Evolutionary conservation across 805 yeast species (phyloP), one percentile per base, ranked within the genome.

Genomic region (Wickerhamiella slavikovae): DNA sequence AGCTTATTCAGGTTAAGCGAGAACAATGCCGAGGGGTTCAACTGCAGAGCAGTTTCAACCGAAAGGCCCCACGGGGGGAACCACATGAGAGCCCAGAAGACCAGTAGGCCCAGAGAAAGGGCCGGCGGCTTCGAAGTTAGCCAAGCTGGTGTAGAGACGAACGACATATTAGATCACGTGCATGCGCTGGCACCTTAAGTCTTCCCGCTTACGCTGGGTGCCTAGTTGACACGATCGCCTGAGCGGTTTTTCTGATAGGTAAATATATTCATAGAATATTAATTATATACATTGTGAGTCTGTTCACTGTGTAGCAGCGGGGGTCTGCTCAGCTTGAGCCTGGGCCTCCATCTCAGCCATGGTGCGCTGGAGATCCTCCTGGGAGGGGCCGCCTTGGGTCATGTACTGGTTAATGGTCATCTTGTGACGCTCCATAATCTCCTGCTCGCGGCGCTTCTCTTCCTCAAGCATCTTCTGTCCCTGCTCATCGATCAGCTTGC

Each of bases 401-500:
- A 82, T 70, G 42, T 78, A 62, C 57, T 79, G 80, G 56, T 75
- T 80, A 49, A 83, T 62, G 16, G 93, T 79, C 47, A 75, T 64
- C 46, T 75, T 71, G 64, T 80, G 80, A 38, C 70, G 73, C 36
- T 82, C 82, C 58, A 77, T 62, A 47, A 78, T 67, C 47, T 77
- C 85, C 54, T 77, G 76, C 39, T 54, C 56, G 17, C 54, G 43
- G 40, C 48, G 48, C 48, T 58, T 55, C 41, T 57, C 62, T 40
- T 60, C 60, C 45, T 71, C 73, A 35, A 60, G 38, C 45, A 58
- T 42, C 48, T 55, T 53, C 36, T 55, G 55, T 25, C 61, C 80
- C 54, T 85, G 91, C 58, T 83, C 93, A 45, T 74, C 79, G 42
- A 82, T 63, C 44, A 78, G 60, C 53, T 75, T 70, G 56, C 71